A percentile compares a stretch with the other conserved stretches of the same genome.
phyloP scores from a whole-genome alignment of 257 asterid species.

The Rubia yunnanensis region DNA sequence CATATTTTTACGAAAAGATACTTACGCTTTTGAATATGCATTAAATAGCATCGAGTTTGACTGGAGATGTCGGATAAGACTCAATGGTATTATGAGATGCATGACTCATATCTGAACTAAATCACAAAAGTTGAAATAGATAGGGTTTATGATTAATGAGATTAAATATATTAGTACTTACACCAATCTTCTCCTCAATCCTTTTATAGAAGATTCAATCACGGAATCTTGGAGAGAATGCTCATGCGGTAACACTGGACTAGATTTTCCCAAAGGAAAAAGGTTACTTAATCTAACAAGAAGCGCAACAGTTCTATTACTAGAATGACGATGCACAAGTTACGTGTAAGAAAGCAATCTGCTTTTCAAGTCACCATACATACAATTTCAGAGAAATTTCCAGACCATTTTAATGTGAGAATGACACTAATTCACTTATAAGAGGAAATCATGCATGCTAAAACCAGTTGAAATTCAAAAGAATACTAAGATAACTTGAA shows the following conservation, averaged over 20 bases:
- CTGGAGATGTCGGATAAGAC: constrained; percentile 34
- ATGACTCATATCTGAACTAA: constrained; percentile 27
- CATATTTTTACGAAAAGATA: constrained; percentile 11
- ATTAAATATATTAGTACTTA: constrained; percentile 22
- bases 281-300: constrained; percentile 10
- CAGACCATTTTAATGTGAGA: background rate
- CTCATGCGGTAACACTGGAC: constrained; percentile 34
- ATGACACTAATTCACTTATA: background rate
- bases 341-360: background rate
- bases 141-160: background rate
- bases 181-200: constrained; percentile 79
- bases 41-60: constrained; percentile 72
- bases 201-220: constrained; percentile 39
- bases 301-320: background rate
- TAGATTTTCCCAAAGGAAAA: constrained; percentile 26
- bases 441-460: background rate
- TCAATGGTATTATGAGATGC: constrained; percentile 30
- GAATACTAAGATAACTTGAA: background rate
- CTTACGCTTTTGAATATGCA: constrained; percentile 85
- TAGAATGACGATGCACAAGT: background rate
- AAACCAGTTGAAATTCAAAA: background rate
- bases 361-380: background rate
- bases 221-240: constrained; percentile 31
- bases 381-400: background rate
- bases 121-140: constrained; percentile 10